Evolutionary conservation across 140 eudicot species (phyloP).

Genomic region (Flaveria floridana): DNA sequence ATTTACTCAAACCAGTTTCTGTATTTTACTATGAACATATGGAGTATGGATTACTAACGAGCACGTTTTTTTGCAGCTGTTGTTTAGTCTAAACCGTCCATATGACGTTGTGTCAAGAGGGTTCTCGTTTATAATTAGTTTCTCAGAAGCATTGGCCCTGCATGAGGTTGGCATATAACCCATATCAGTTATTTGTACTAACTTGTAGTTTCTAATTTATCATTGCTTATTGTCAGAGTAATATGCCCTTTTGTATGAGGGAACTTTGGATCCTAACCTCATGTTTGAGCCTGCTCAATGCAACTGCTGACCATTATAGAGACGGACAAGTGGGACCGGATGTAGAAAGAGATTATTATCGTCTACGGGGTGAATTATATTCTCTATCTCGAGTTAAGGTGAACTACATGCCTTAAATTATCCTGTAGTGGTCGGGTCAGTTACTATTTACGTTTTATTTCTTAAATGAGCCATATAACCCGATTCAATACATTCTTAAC

Average conservation of each 20-base stretch:
- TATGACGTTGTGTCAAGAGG: constrained; percentile 93
- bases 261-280: constrained; percentile 94
- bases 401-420: constrained; percentile 1
- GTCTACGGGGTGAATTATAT: constrained; percentile 80
- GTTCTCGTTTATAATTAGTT: constrained; percentile 69
- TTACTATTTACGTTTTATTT: not conserved
- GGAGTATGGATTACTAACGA: not conserved
- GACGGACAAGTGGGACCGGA: constrained; percentile 71
- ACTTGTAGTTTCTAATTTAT: constrained; percentile 21
- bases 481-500: not conserved
- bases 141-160: constrained; percentile 67
- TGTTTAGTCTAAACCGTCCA: constrained; percentile 75
- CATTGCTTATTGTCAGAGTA: constrained; percentile 45
- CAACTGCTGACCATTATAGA: constrained; percentile 60
- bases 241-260: constrained; percentile 77
- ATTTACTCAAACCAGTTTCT: constrained; percentile 14
- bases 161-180: constrained; percentile 61
- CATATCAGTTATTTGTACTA: not conserved
- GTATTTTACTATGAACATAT: not conserved
- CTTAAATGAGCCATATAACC: not conserved
- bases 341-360: constrained; percentile 81
- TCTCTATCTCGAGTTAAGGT: constrained; percentile 85
- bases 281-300: constrained; percentile 68
- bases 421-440: not conserved
- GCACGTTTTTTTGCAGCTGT: constrained; percentile 49